Conservation (phyloP, 306 rosid genomes). For the Clitoria ternatea region DNA sequence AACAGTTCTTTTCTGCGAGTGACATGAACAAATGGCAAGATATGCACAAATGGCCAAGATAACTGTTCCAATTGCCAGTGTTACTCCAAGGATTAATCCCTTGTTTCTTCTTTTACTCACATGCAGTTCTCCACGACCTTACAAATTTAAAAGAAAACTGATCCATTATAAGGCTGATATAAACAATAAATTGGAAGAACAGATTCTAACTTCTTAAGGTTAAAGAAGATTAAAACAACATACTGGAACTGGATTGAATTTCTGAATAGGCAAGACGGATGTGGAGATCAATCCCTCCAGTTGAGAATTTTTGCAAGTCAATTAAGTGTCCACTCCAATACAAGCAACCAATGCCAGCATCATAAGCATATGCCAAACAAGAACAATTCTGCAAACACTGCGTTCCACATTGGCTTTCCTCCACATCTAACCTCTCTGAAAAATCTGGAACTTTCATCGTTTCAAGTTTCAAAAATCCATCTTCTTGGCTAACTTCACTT, state of each 20-base stretch:
- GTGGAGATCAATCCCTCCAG: constrained; percentile 34
- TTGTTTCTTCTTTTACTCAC: not conserved
- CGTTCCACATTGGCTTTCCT: constrained; percentile 14
- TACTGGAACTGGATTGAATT: constrained; percentile 41
- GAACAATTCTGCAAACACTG: constrained; percentile 36
- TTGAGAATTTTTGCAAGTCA: constrained; percentile 30
- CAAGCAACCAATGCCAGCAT: constrained; percentile 40
- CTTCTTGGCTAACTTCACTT: constrained; percentile 8
- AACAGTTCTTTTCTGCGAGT: not conserved
- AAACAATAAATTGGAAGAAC: not conserved
- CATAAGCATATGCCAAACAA: constrained; percentile 38
- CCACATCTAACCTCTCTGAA: constrained; percentile 14
- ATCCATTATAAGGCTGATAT: not conserved
- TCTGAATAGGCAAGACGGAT: constrained; percentile 36
- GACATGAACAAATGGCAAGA: not conserved
- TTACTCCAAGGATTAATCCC: constrained; percentile 12
- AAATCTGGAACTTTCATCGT: constrained; percentile 39
- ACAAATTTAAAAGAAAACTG: not conserved
- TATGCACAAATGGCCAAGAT: constrained; percentile 3
- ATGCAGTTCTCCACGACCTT: not conserved
- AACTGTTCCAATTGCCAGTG: constrained; percentile 19
- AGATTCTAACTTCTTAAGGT: not conserved
- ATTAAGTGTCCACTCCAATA: constrained; percentile 23
- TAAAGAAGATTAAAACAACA: not conserved
- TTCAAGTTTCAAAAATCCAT: constrained; percentile 28